These are phyloP conservation scores for Diaporthe vexans DNA, from an alignment of 2,329 filamentous ascomycete genomes.

Conservation along the genomic window DNA sequence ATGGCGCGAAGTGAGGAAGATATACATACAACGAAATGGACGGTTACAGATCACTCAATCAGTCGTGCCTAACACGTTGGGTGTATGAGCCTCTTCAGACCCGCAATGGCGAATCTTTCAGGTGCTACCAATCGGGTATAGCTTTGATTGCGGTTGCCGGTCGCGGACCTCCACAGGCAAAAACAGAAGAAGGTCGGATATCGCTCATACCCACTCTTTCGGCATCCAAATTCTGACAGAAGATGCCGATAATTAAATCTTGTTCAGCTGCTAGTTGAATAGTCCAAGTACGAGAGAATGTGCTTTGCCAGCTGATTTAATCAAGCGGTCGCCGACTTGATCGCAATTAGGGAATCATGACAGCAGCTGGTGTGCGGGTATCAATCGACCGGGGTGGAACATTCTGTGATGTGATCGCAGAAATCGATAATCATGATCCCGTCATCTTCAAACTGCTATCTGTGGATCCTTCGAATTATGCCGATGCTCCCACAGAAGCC, in stretches of 20 bases:
- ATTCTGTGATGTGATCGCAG: conserved; percentile 77
- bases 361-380: conserved; percentile 35
- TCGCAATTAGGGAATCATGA: background rate
- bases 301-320: background rate
- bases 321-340: background rate
- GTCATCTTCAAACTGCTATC: conserved; percentile 78
- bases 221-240: too few species aligned
- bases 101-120: background rate
- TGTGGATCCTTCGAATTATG: conserved; percentile 76
- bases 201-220: background rate
- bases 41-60: too few species aligned
- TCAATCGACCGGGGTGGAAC: conserved; percentile 70
- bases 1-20: background rate
- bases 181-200: background rate
- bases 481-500: conserved; percentile 77
- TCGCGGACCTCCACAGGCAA: conserved; percentile 7
- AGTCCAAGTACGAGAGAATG: background rate
- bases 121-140: background rate
- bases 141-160: background rate
- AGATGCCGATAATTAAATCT: too few species aligned
- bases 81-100: background rate
- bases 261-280: background rate
- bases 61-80: background rate
- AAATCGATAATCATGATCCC: conserved; percentile 72
- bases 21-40: background rate